phyloP scores from a whole-genome alignment of 257 asterid genomes.

The Petunia axillaris region DNA sequence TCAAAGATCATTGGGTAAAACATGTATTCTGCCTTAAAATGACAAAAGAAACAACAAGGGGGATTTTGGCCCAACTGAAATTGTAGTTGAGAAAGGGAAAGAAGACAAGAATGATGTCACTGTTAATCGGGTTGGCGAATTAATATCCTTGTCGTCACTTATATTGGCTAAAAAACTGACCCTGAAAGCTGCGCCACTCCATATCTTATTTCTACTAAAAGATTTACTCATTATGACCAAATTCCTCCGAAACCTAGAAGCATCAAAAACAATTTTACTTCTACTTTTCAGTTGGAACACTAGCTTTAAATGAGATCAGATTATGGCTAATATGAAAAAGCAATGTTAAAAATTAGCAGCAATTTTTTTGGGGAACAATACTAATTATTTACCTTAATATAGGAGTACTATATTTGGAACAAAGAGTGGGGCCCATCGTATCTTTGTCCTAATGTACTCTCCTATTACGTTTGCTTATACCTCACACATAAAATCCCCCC shows the following conservation, averaged over 20 bases:
- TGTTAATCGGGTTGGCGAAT: constrained; percentile 42
- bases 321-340: not conserved
- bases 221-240: constrained; percentile 21
- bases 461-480: not conserved
- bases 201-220: constrained; percentile 36
- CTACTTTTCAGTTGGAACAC: not conserved
- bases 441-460: constrained; percentile 36
- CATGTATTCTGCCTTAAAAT: not conserved
- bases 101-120: constrained; percentile 41
- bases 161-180: constrained; percentile 34
- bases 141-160: constrained; percentile 44
- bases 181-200: constrained; percentile 46
- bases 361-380: not conserved
- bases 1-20: too few relatives aligned
- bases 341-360: not conserved
- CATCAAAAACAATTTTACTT: not conserved
- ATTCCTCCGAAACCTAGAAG: constrained; percentile 14
- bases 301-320: not conserved
- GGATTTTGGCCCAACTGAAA: not conserved
- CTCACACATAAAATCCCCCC: not conserved
- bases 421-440: constrained; percentile 4
- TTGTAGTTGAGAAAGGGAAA: not conserved
- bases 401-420: not conserved
- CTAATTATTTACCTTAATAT: not conserved
- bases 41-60: not conserved